phyloP scores from a whole-genome alignment of 306 rosid genomes.

The Inga oerstediana region DNA sequence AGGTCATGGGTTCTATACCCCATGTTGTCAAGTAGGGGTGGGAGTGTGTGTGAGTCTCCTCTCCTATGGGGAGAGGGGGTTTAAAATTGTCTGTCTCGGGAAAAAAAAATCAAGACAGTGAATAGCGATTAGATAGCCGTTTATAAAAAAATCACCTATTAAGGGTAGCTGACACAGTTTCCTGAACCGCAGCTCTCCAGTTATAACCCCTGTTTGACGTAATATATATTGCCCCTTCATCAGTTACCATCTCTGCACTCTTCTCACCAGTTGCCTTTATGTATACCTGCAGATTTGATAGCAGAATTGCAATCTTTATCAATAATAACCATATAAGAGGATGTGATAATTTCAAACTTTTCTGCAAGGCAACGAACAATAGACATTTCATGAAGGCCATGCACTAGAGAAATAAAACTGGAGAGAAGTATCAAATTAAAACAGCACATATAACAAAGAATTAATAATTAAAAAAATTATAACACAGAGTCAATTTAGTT shows the following conservation, averaged over 20 bases:
- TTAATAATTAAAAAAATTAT: background rate
- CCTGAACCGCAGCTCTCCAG: slow-evolving; percentile 98
- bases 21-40: too few species aligned
- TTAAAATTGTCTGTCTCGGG: too few species aligned
- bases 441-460: background rate
- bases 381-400: background rate
- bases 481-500: background rate
- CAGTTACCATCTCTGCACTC: slow-evolving; percentile 99
- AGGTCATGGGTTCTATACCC: too few species aligned
- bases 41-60: too few species aligned
- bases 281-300: slow-evolving; percentile 67
- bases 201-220: slow-evolving; percentile 92
- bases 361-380: background rate
- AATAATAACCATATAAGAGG: background rate
- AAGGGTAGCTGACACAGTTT: slow-evolving; percentile 96
- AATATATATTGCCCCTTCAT: slow-evolving; percentile 91
- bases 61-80: too few species aligned
- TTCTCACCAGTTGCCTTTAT: slow-evolving; percentile 90
- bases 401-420: background rate
- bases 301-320: background rate
- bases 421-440: background rate
- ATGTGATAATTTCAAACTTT: background rate
- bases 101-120: background rate
- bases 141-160: slow-evolving; percentile 65
- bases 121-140: slow-evolving; percentile 10